Evolutionary conservation across 352 stramenopile genomes (phyloP), one percentile per base, ranked within the genome.

Genomic region (Globisporangium lucens): DNA sequence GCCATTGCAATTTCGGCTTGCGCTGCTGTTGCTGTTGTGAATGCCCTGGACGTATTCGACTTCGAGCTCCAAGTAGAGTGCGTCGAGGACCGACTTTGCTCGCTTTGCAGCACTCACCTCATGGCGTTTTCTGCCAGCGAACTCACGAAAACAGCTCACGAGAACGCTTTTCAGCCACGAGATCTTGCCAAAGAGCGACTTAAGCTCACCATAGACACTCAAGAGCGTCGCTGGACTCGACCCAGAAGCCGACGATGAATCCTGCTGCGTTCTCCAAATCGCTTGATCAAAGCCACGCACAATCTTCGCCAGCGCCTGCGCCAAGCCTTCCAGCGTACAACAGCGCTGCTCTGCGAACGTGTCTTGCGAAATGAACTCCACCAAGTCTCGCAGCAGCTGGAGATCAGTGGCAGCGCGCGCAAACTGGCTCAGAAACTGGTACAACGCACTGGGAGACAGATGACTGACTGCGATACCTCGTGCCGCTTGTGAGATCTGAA

Each of bases 321-420:
- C 76, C 12, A 90, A 59, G 2, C 83, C 81, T 73, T 91, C 80
- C 8, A 87, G 61, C 4, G 73, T 75, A 33, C 46, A 60, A 29
- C 75, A 74, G 53, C 76, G 81, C 33, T 70, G 55, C 1, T 66
- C 30, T 6, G 66, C 6, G 46, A 78, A 41, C 20, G 63, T 47
- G 12, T 68, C 46, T 46, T 33, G 38, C 5, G 10, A 29, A 29
- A 59, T 38, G 13, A 8, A 47, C 15, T 24, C 46, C 10, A 66
- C 29, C 36, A 87, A 43, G 58, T 89, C 74, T 43, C 80, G 76
- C 58, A 91, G 66, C n/a, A 81, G 56, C 53, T 90, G 75, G 9
- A 91, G 41, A n/a, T 89, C 68, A 0, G 80, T 76, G 20, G 82
- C 80, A 22, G 70, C 66, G 41, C 55, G 6, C 6, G 71, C 71